These are phyloP conservation scores for Phytophthora constricta DNA, from an alignment of 352 stramenopile species.

Conservation along the genomic window DNA sequence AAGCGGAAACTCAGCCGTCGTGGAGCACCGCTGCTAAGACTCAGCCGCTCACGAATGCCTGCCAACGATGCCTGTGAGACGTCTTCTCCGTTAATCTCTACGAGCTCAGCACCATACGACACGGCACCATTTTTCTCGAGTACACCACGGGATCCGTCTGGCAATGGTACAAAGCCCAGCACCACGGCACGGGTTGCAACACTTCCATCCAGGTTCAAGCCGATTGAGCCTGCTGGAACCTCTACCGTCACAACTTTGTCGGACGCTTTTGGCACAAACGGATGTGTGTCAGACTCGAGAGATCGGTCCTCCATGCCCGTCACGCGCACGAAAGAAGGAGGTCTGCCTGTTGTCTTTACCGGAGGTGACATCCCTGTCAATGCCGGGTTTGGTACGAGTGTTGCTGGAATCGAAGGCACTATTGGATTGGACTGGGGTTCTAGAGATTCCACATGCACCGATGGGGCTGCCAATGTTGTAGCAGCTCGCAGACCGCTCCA, in stretches of 20 bases:
- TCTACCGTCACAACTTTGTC: constrained; percentile 52
- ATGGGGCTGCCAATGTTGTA: constrained; percentile 7
- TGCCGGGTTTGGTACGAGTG: not conserved
- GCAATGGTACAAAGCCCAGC: constrained; percentile 63
- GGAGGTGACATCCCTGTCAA: not conserved
- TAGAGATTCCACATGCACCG: too few relatives aligned
- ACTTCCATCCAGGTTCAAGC: constrained; percentile 58
- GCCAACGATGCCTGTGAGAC: constrained; percentile 49
- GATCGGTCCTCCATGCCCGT: constrained; percentile 32
- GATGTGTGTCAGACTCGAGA: constrained; percentile 3
- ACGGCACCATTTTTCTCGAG: constrained; percentile 56
- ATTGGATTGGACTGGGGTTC: too few relatives aligned
- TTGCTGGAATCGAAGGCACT: too few relatives aligned
- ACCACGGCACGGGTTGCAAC: constrained; percentile 52
- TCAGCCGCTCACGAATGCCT: constrained; percentile 52
- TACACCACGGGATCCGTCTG: constrained; percentile 51
- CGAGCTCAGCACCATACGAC: constrained; percentile 48
- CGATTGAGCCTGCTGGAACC: constrained; percentile 57
- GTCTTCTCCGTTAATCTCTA: constrained; percentile 70
- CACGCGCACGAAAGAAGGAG: constrained; percentile 33
- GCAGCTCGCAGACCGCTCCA: constrained; percentile 20
- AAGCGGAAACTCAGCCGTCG: constrained; percentile 57
- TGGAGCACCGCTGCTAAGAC: constrained; percentile 34
- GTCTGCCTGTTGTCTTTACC: constrained; percentile 2
- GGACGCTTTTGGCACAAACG: constrained; percentile 16